phyloP scores from a whole-genome alignment of 345 rosid species.

The Populus davidiana region DNA sequence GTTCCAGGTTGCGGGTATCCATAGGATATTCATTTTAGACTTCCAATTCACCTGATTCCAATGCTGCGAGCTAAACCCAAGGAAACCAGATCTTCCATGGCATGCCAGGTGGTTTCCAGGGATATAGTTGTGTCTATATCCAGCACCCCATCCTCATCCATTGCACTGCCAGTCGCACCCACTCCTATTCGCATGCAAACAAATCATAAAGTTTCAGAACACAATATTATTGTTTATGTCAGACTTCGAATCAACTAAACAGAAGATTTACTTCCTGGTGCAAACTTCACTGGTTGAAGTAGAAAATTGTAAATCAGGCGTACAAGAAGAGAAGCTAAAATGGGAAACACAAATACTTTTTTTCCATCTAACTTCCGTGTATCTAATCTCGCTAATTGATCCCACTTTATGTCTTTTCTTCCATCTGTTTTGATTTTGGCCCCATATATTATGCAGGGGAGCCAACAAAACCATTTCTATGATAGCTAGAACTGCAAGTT shows the following conservation, averaged over 20 bases:
- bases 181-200: slow-evolving; percentile 44
- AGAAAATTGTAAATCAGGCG: not conserved
- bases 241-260: not conserved
- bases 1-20: not conserved
- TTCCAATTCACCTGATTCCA: slow-evolving; percentile 56
- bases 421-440: not conserved
- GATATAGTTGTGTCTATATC: slow-evolving; percentile 79
- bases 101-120: slow-evolving; percentile 83
- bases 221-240: not conserved
- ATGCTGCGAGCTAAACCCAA: slow-evolving; percentile 87
- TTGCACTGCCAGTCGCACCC: slow-evolving; percentile 68
- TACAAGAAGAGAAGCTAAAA: not conserved
- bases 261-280: not conserved
- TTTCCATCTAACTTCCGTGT: not conserved
- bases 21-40: not conserved
- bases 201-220: not conserved
- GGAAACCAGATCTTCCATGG: slow-evolving; percentile 84
- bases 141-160: slow-evolving; percentile 70
- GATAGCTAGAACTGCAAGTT: not conserved
- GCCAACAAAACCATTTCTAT: not conserved
- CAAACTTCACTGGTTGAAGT: not conserved
- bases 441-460: not conserved
- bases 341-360: not conserved
- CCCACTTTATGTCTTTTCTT: not conserved
- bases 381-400: not conserved